Evolutionary conservation across 2,329 filamentous ascomycete species (phyloP).

Genomic region (Diaporthe vexans): DNA sequence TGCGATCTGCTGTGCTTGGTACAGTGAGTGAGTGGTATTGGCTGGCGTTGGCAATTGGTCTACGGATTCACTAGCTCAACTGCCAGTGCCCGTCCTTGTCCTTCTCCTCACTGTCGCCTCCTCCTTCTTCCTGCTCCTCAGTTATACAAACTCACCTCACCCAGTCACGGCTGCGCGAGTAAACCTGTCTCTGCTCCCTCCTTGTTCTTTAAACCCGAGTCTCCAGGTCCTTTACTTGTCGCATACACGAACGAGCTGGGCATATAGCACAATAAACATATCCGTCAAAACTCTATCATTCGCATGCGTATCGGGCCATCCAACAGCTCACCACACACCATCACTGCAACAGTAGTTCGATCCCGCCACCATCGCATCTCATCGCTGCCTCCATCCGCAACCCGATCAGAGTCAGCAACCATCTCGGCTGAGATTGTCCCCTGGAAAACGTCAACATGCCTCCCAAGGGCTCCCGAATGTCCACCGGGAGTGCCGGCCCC

Average conservation of each 20-base stretch:
- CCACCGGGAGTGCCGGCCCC: slow-evolving; percentile 21
- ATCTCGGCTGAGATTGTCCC: background rate
- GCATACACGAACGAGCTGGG: background rate
- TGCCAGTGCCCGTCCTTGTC: slow-evolving; percentile 14
- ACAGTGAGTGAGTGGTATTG: too few relatives aligned
- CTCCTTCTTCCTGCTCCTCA: slow-evolving; percentile 4
- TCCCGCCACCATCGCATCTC: background rate
- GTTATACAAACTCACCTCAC: background rate
- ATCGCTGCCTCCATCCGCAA: background rate
- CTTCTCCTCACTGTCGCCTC: slow-evolving; percentile 17
- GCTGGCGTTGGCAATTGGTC: background rate
- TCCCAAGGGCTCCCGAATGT: slow-evolving; percentile 17
- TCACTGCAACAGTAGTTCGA: background rate
- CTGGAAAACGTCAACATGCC: slow-evolving; percentile 1
- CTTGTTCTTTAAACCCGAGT: background rate
- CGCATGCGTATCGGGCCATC: background rate
- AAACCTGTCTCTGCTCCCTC: background rate
- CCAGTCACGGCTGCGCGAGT: background rate
- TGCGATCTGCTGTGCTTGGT: background rate
- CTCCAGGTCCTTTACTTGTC: background rate
- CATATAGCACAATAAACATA: background rate
- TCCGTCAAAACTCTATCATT: background rate
- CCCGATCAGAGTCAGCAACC: background rate
- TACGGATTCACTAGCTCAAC: slow-evolving; percentile 7
- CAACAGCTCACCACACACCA: background rate